These are phyloP conservation scores for Pythium brassicae DNA, from an alignment of 352 stramenopile genomes.

Conservation along the genomic window DNA sequence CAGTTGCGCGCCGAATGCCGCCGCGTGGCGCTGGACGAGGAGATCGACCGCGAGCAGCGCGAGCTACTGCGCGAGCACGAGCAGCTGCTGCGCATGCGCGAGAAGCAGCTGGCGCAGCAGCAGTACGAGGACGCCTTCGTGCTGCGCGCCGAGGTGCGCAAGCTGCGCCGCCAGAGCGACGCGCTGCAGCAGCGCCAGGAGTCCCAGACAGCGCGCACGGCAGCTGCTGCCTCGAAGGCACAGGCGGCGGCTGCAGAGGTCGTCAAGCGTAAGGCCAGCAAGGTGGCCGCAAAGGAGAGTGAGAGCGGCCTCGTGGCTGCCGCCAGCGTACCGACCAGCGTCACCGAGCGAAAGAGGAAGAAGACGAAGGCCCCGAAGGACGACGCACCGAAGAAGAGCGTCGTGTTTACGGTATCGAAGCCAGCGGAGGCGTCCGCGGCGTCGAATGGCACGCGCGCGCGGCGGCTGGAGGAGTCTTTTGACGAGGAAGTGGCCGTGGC, in stretches of 20 bases:
- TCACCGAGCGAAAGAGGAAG: constrained; percentile 8
- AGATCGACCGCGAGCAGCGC: constrained; percentile 50
- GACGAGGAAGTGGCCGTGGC: constrained; percentile 1
- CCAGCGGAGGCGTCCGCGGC: not conserved
- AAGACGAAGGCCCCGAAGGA: not conserved
- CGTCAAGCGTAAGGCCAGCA: not conserved
- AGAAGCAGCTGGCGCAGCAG: constrained; percentile 18
- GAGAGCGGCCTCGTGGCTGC: not conserved
- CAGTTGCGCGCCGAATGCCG: constrained; percentile 55
- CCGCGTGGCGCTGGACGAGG: constrained; percentile 39
- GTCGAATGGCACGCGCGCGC: not conserved
- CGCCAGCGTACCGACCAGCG: not conserved
- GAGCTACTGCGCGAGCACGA: constrained; percentile 36
- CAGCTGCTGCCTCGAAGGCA: not conserved
- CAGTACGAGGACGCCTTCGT: constrained; percentile 12
- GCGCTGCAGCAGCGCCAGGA: constrained; percentile 23
- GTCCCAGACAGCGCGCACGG: not conserved
- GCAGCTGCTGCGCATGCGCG: constrained; percentile 18
- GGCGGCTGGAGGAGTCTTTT: constrained; percentile 11
- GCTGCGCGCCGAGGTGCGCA: constrained; percentile 5
- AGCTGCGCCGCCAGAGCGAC: constrained; percentile 19
- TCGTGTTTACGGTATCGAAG: constrained; percentile 12
- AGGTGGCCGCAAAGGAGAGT: not conserved
- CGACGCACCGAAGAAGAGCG: constrained; percentile 8
- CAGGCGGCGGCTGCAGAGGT: no score